phyloP scores from a whole-genome alignment of 768 basidiomycete species.

The Krasilnikovozyma curviuscula region DNA sequence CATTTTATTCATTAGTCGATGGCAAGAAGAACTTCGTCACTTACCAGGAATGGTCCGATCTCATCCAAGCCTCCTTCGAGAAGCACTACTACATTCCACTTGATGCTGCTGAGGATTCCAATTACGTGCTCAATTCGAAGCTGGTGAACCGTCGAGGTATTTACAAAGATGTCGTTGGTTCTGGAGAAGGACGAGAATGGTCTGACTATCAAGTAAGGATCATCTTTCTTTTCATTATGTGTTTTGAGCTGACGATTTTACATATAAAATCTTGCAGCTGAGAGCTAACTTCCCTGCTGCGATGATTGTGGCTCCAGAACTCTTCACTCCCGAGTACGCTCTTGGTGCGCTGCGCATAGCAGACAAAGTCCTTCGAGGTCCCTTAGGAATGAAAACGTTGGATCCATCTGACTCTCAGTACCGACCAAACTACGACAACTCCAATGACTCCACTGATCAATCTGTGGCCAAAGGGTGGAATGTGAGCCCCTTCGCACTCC shows the following conservation, averaged over 20 bases:
- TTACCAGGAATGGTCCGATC: conserved; percentile 71
- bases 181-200: conserved; percentile 73
- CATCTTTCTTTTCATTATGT: conserved; percentile 13
- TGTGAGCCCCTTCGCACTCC: conserved; percentile 40
- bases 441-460: conserved; percentile 70
- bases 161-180: conserved; percentile 95
- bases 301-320: conserved; percentile 89
- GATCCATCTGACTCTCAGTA: conserved; percentile 77
- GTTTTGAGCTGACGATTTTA: too few relatives aligned
- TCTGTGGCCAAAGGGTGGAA: conserved; percentile 82
- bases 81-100: conserved; percentile 72
- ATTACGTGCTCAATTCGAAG: conserved; percentile 47
- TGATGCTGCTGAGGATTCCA: conserved; percentile 46
- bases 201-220: conserved; percentile 63
- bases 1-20: conserved; percentile 34
- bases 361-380: conserved; percentile 59
- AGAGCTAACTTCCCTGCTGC: conserved; percentile 74
- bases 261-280: conserved; percentile 35
- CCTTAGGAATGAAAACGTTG: conserved; percentile 90
- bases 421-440: conserved; percentile 77
- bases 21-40: conserved; percentile 52
- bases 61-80: conserved; percentile 76
- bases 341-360: conserved; percentile 60
- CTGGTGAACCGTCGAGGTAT: conserved; percentile 79
- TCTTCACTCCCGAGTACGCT: conserved; percentile 67